phyloP scores from a whole-genome alignment of 2,329 filamentous ascomycete genomes.

The Cadophora sp. region DNA sequence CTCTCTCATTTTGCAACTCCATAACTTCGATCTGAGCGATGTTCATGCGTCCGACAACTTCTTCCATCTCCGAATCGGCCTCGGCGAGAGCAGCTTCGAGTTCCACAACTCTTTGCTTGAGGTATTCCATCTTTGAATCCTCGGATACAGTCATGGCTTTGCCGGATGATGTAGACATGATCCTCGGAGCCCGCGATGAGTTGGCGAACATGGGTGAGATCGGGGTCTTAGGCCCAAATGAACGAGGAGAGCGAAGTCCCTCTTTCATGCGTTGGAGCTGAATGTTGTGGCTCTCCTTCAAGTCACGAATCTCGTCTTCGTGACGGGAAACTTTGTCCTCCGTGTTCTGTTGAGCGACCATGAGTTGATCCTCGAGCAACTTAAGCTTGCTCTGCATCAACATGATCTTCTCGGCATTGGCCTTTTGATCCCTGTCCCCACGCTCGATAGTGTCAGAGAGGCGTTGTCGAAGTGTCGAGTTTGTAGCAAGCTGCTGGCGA shows the following conservation, averaged over 20 bases:
- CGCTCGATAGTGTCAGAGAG: conserved; percentile 81
- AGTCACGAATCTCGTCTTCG: conserved; percentile 79
- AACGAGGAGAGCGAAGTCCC: conserved; percentile 54
- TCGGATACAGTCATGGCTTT: conserved; percentile 71
- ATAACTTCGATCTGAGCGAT: conserved; percentile 83
- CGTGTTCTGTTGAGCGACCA: conserved; percentile 82
- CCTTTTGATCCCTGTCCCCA: conserved; percentile 82
- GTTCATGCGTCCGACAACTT: conserved; percentile 84
- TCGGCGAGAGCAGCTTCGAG: conserved; percentile 81
- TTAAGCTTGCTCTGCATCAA: conserved; percentile 83
- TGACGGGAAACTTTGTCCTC: conserved; percentile 85
- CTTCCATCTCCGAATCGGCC: conserved; percentile 82
- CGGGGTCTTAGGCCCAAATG: conserved; percentile 64
- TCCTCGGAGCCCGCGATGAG: conserved; percentile 59
- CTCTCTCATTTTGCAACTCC: conserved; percentile 76
- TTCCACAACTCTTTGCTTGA: conserved; percentile 81
- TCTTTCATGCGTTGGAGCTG: conserved; percentile 79
- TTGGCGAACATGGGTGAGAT: conserved; percentile 66
- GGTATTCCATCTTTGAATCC: conserved; percentile 73
- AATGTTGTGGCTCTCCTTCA: conserved; percentile 78
- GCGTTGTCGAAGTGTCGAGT: conserved; percentile 76
- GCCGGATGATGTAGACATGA: conserved; percentile 55
- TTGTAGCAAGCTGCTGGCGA: conserved; percentile 78
- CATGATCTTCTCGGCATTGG: conserved; percentile 82
- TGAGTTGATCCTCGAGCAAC: conserved; percentile 81